Evolutionary conservation across 2,329 filamentous ascomycete species (phyloP).

Genomic region (Aspergillus sp.): DNA sequence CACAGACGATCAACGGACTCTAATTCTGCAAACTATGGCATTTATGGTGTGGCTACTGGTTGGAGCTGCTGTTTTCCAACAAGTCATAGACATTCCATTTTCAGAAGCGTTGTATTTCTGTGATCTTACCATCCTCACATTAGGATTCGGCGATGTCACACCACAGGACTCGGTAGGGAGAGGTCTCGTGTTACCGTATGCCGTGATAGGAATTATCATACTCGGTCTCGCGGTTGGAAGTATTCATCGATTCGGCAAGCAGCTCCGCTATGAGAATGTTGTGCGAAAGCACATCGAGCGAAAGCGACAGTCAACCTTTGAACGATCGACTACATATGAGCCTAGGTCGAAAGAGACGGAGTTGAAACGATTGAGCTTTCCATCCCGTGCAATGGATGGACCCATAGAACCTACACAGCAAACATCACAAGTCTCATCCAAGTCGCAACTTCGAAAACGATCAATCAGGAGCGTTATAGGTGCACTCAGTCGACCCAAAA

Average conservation of each 20-base stretch:
- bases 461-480: too few relatives aligned
- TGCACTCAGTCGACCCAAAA: constrained; percentile 32
- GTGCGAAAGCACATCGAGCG: constrained; percentile 55
- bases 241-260: constrained; percentile 62
- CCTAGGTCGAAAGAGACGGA: neutral
- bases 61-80: constrained; percentile 70
- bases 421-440: constrained; percentile 1
- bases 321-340: constrained; percentile 47
- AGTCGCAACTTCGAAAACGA: constrained; percentile 17
- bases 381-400: neutral
- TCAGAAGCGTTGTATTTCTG: constrained; percentile 77
- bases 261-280: constrained; percentile 59
- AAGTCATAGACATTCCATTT: constrained; percentile 69
- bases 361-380: neutral
- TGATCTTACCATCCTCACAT: constrained; percentile 61
- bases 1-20: constrained; percentile 73
- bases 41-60: constrained; percentile 77
- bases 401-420: too few relatives aligned
- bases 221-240: constrained; percentile 78
- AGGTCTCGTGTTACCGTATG: constrained; percentile 75
- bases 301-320: constrained; percentile 50
- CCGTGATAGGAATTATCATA: constrained; percentile 77
- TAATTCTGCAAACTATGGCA: constrained; percentile 86
- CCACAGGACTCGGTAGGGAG: constrained; percentile 54
- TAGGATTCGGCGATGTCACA: constrained; percentile 61